Percentiles rank a stretch among this genome's conserved stretches.
These are phyloP conservation scores for Globisporangium paddicum DNA, from an alignment of 352 stramenopile species.

Conservation along the genomic window DNA sequence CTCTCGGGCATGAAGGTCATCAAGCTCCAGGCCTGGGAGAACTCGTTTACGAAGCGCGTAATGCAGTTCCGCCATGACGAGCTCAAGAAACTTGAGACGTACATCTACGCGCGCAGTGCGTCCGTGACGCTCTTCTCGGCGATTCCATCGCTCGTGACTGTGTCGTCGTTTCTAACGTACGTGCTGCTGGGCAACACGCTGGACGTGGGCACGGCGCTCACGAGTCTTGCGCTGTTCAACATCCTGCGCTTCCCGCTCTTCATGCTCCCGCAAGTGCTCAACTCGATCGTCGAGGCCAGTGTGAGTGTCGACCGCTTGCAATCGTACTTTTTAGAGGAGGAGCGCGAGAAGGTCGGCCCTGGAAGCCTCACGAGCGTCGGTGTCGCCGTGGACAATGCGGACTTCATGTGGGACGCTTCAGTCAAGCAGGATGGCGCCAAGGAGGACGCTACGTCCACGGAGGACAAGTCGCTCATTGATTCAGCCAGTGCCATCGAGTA, in stretches of 20 bases:
- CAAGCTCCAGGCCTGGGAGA: constrained; percentile 97
- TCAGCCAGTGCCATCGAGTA: constrained; percentile 15
- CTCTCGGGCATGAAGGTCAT: constrained; percentile 95
- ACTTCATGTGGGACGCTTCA: constrained; percentile 65
- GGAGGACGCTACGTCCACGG: constrained; percentile 29
- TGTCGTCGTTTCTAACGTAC: constrained; percentile 49
- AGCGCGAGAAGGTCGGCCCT: constrained; percentile 58
- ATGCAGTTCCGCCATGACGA: constrained; percentile 67
- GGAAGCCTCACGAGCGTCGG: constrained; percentile 66
- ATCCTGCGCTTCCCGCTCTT: constrained; percentile 97
- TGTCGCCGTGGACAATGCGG: constrained; percentile 33
- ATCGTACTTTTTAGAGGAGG: constrained; percentile 51
- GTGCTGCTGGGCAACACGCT: constrained; percentile 52
- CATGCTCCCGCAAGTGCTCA: constrained; percentile 95
- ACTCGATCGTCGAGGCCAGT: constrained; percentile 90
- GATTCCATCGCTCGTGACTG: constrained; percentile 42
- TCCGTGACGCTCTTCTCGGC: constrained; percentile 54
- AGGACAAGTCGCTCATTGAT: constrained; percentile 12
- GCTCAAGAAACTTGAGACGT: constrained; percentile 67
- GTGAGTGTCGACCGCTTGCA: constrained; percentile 59
- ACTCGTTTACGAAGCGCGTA: constrained; percentile 61
- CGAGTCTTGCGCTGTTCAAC: constrained; percentile 59
- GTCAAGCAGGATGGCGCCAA: constrained; percentile 4
- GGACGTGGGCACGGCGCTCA: constrained; percentile 46
- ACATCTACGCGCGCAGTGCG: constrained; percentile 31